Base-by-base conservation (phyloP, 371 early-diverging fungal genomes). In the Mortierella sp. region DNA sequence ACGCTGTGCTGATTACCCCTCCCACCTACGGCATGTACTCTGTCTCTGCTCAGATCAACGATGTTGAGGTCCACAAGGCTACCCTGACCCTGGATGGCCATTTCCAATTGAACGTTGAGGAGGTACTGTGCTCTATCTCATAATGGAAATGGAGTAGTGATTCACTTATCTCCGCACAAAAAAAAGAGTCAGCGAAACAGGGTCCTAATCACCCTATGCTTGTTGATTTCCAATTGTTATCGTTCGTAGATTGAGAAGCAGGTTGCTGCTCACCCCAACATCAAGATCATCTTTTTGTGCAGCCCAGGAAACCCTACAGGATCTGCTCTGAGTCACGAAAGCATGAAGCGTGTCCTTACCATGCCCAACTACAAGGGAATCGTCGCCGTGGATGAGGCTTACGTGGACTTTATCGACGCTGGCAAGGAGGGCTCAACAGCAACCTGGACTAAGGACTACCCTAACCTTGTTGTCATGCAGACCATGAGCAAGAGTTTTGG, bases 21-120 rank as follows among this genome's bases (percentile, higher is more conserved):
- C 99, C 99, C 4, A 99, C 99, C 44, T 99, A 99, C 87, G 99
- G 99, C 82, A 99, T 99, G 99, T 99, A 99, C 91, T 91, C 93
- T 24, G 98, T 98, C 24, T 94, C 93, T 74, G 98, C 98, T 57
- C 94, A 96, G 82, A 94, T 97, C 88, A 99, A 99, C 88, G 99
- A 99, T 88, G 97, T 98, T 0, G 90, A 87, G 71, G 94, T 98
- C 48, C 95, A 96, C 72, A 95, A 95, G 80, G 96, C 96, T 34
- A 93, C 93, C 42, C 89, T 99, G 70, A 88, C 93, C 78, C 94
- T 96, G 16, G 94, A 92, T 71, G 96, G 91, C 9, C 55, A 74
- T 47, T 99, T 96, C 91, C 97, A 97, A 83, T 90, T 98, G 79
- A 88, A 95, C 54, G 90, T 94, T 9, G 94, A 94, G 19, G 91